Evolutionary conservation across 371 early-diverging fungal species (phyloP), one percentile per base, ranked within the genome.

Genomic region (Mortierella sp.): DNA sequence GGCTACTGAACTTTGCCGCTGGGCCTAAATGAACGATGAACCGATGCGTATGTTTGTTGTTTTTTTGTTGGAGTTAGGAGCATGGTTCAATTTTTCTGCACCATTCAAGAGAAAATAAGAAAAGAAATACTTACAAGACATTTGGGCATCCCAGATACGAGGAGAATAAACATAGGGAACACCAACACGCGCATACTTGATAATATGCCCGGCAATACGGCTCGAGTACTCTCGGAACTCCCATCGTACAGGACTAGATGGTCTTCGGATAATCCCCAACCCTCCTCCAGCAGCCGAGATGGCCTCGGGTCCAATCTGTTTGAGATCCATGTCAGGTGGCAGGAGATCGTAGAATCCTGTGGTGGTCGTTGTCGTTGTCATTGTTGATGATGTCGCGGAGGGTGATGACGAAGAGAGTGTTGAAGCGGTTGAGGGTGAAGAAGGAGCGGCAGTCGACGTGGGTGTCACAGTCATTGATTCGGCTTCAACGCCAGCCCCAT

Each of bases 61-160:
- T 24, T 21, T 21, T n/a, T 55, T 24, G 55, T n/a, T 24, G 24
- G 54, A 50, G 50, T 50, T 50, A 16, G 9, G 8, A 47, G 2
- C 47, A 13, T 47, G 1, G 47, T 13, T 47, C 13, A 10, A 1
- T 47, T 5, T 5, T 8, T 47, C 0, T 47, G 47, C 42, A 47
- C 8, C 11, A 73, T 34, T 26, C 52, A 19, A 68, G 14, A 52
- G 38, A 63, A 16, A 74, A 73, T 28, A 19, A 50, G 16, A 26
- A 26, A 26, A 21, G 19, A 31, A 55, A 2, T 47, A 70, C 89
- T 48, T 88, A 90, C 89, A 81, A 72, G 89, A 89, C 79, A 93
- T 88, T 79, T 94, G 94, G 1, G 95, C 95, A 79, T 94, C 95
- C 92, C 92, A 94, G 42, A 94, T 89, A 11, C 88, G 84, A 42